Conservation (phyloP, 1,284 basidiomycete species). For the Pholiota adiposa region DNA sequence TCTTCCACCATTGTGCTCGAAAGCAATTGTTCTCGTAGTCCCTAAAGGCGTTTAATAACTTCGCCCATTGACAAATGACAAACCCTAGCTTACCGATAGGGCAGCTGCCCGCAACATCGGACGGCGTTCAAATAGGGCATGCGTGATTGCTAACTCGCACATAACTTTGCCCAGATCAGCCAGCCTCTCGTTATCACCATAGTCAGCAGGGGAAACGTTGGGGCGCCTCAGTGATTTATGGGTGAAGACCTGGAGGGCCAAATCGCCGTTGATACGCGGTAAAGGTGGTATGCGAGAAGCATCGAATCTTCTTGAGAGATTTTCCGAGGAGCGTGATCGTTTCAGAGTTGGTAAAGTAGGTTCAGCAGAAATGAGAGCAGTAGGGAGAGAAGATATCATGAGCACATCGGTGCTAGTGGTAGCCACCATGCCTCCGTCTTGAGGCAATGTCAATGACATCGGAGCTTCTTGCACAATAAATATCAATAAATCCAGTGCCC, state of each 20-base stretch:
- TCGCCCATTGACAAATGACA: slow-evolving; percentile 3
- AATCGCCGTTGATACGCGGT: slow-evolving; percentile 47
- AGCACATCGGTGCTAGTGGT: slow-evolving; percentile 14
- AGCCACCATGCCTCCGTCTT: not conserved
- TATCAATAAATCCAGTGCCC: slow-evolving; percentile 2
- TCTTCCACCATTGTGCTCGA: slow-evolving; percentile 51
- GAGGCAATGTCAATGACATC: not conserved
- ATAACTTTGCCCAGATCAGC: slow-evolving; percentile 55
- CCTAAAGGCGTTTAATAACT: slow-evolving; percentile 23
- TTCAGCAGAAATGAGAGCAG: slow-evolving; percentile 2
- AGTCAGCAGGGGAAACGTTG: slow-evolving; percentile 39
- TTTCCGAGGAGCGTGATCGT: slow-evolving; percentile 28
- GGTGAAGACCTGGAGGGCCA: slow-evolving; percentile 68
- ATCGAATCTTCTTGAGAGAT: slow-evolving; percentile 21
- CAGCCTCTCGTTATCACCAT: slow-evolving; percentile 63
- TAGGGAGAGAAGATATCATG: slow-evolving; percentile 18
- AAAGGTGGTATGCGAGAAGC: slow-evolving; percentile 31
- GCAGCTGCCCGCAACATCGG: slow-evolving; percentile 54
- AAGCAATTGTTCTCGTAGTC: slow-evolving; percentile 44
- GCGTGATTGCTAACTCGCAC: slow-evolving; percentile 54
- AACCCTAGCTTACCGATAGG: slow-evolving; percentile 35
- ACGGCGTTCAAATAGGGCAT: slow-evolving; percentile 53
- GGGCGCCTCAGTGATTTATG: slow-evolving; percentile 62
- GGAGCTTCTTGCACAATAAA: slow-evolving; percentile 3
- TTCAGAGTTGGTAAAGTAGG: slow-evolving; percentile 25